A percentile compares a stretch with the other conserved stretches of the same genome.
These are phyloP conservation scores for Linum tenue DNA, from an alignment of 345 rosid genomes.

Conservation along the genomic window DNA sequence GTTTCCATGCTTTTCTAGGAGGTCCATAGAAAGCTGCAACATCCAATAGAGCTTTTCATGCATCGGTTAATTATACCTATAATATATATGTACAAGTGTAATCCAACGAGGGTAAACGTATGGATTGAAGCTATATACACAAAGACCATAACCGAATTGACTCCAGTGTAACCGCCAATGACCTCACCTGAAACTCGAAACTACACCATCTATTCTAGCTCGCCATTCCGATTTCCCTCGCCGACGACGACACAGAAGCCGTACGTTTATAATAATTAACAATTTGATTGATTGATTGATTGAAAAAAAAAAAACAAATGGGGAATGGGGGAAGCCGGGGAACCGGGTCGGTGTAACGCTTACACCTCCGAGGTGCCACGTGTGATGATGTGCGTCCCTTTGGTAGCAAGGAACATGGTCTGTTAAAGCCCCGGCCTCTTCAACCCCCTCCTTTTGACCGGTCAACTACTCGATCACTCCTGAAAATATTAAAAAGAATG, in stretches of 20 bases:
- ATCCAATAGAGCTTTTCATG: no score
- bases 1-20: no score
- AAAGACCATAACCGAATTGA: background rate
- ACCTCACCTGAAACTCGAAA: constrained; percentile 2
- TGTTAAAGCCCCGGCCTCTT: constrained; percentile 9
- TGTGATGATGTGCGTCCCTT: constrained; percentile 20
- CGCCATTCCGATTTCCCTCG: background rate
- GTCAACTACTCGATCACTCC: constrained; percentile 18
- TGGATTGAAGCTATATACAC: background rate
- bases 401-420: constrained; percentile 25
- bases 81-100: no score
- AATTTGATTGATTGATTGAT: background rate
- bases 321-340: constrained; percentile 8
- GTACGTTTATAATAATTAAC: background rate
- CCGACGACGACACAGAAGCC: background rate
- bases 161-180: constrained; percentile 10
- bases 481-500: no score
- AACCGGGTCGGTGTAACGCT: constrained; percentile 25
- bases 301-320: background rate
- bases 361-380: constrained; percentile 24
- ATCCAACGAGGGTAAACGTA: background rate
- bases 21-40: no score
- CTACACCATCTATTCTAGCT: constrained; percentile 5
- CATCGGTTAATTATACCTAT: no score
- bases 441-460: constrained; percentile 23